Conservation (phyloP, 768 basidiomycete genomes). For the Crepidotus variabilis region DNA sequence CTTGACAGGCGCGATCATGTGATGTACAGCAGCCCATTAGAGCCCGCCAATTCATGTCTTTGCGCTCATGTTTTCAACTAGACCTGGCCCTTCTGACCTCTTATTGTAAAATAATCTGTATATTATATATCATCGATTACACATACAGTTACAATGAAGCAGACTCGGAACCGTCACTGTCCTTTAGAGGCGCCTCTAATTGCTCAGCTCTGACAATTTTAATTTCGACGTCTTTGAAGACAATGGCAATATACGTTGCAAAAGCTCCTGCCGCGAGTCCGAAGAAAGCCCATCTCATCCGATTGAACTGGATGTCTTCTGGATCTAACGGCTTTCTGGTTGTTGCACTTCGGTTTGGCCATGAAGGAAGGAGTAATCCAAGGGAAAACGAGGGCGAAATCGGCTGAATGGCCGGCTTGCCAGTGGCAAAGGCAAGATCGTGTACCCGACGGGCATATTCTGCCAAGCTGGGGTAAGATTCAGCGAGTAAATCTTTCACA, state of each 20-base stretch:
- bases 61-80: too few relatives aligned
- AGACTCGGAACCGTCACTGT: conserved; percentile 1
- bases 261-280: conserved; percentile 41
- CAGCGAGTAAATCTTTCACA: conserved; percentile 48
- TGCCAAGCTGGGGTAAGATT: conserved; percentile 54
- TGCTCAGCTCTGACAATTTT: conserved; percentile 8
- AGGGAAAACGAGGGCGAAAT: conserved; percentile 24
- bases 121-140: too few relatives aligned
- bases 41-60: not conserved
- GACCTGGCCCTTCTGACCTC: too few relatives aligned
- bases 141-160: too few relatives aligned
- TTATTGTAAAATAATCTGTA: too few relatives aligned
- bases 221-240: conserved; percentile 13
- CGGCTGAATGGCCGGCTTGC: conserved; percentile 12
- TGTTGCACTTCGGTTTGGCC: conserved; percentile 14
- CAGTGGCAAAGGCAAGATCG: conserved; percentile 19
- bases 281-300: conserved; percentile 53
- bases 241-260: conserved; percentile 32
- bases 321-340: conserved; percentile 21
- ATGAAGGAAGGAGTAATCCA: conserved; percentile 37
- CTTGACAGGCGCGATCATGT: conserved; percentile 8
- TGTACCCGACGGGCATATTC: conserved; percentile 55
- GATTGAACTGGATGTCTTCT: conserved; percentile 44
- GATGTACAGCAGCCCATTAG: not conserved
- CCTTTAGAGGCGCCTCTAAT: conserved; percentile 9